Evolutionary conservation across 2,329 filamentous ascomycete species (phyloP).

Genomic region (Orbilia ellipsospora): DNA sequence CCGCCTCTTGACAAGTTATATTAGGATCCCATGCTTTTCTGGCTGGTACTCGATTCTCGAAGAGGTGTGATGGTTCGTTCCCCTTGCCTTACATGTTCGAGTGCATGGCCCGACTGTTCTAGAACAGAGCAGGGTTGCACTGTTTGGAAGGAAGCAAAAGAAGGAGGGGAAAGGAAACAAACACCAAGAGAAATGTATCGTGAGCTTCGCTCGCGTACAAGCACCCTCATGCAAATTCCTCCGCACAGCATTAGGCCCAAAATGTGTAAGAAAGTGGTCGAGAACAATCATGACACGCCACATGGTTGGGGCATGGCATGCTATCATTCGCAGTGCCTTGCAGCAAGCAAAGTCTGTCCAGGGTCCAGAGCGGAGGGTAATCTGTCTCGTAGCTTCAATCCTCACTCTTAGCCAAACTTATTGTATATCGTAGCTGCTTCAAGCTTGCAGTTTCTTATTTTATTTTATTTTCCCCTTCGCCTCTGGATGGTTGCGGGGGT

Average conservation of each 20-base stretch:
- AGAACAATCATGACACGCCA: conserved; percentile 31
- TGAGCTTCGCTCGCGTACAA: background rate
- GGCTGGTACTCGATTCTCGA: conserved; percentile 29
- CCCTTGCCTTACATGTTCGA: conserved; percentile 24
- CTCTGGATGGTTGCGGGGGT: background rate
- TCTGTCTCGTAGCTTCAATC: background rate
- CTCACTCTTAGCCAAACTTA: background rate
- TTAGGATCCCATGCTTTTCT: conserved; percentile 51
- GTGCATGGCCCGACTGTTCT: conserved; percentile 48
- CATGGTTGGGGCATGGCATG: conserved; percentile 29
- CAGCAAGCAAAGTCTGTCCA: conserved; percentile 27
- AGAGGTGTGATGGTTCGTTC: conserved; percentile 36
- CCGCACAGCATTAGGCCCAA: no score
- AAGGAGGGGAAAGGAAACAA: conserved; percentile 4
- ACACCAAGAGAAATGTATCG: conserved; percentile 33
- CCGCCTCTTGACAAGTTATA: conserved; percentile 46
- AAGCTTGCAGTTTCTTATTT: background rate
- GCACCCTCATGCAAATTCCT: no score
- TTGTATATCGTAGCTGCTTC: background rate
- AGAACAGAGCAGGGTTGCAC: conserved; percentile 24
- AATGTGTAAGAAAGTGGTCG: conserved; percentile 13
- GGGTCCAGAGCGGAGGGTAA: conserved; percentile 17
- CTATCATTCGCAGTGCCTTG: conserved; percentile 21
- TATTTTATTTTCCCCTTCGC: background rate
- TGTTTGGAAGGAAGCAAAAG: no score